Conservation (phyloP, 2,329 filamentous ascomycete genomes). For the Talaromyces sp. region DNA sequence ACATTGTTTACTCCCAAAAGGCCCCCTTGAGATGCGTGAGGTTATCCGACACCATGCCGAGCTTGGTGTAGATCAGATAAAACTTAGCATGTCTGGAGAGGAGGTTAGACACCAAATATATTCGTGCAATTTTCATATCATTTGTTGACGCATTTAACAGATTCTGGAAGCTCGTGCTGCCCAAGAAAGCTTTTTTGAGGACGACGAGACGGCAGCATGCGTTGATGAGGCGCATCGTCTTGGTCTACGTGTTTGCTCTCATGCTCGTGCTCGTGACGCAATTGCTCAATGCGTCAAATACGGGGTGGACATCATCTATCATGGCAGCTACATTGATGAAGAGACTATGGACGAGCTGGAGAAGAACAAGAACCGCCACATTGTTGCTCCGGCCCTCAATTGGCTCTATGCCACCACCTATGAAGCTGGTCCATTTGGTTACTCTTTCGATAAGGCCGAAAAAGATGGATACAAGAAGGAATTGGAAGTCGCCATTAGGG, state of each 20-base stretch:
- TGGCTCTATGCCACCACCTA: constrained; percentile 37
- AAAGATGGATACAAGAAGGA: constrained; percentile 41
- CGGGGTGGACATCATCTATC: constrained; percentile 46
- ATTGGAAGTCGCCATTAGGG: constrained; percentile 34
- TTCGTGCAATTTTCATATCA: too few relatives aligned
- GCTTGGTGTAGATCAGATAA: constrained; percentile 41
- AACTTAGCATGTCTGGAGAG: constrained; percentile 40
- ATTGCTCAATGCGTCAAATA: constrained; percentile 40
- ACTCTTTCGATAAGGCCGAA: constrained; percentile 38
- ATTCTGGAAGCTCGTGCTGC: constrained; percentile 25
- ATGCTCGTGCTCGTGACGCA: constrained; percentile 41
- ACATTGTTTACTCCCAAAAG: too few relatives aligned
- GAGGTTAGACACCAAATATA: constrained; percentile 22
- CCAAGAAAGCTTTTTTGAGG: constrained; percentile 42
- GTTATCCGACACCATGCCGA: constrained; percentile 29
- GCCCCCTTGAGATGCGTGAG: neutral
- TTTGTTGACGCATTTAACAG: too few relatives aligned
- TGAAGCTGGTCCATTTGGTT: constrained; percentile 38
- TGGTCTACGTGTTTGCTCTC: constrained; percentile 33
- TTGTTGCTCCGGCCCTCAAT: constrained; percentile 42
- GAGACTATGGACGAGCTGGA: constrained; percentile 31
- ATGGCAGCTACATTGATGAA: constrained; percentile 42
- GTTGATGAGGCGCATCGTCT: constrained; percentile 42
- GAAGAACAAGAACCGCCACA: constrained; percentile 31
- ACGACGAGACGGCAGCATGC: constrained; percentile 43